Conservation (phyloP, 768 basidiomycete genomes). For the Leucogyrophana mollusca region DNA sequence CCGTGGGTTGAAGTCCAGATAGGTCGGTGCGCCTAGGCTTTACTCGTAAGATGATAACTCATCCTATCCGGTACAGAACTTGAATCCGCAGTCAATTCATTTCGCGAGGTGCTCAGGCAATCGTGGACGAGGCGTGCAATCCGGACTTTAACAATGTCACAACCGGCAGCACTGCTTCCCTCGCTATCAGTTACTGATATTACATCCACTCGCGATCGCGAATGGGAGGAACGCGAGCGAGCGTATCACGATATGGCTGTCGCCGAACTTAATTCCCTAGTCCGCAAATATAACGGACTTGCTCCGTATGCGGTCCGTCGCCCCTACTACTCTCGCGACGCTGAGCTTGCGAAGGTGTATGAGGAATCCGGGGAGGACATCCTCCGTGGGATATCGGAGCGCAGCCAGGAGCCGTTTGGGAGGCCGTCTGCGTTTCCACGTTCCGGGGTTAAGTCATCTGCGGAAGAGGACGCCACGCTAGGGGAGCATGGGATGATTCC, state of each 20-base stretch:
- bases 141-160: conserved; percentile 50
- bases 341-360: conserved; percentile 59
- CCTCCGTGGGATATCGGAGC: conserved; percentile 35
- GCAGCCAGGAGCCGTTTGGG: conserved; percentile 10
- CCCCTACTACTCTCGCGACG: conserved; percentile 51
- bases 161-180: conserved; percentile 39
- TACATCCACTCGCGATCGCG: conserved; percentile 51
- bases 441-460: conserved; percentile 6
- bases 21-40: conserved; percentile 37
- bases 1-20: conserved; percentile 85
- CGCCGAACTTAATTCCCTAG: conserved; percentile 68
- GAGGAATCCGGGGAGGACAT: conserved; percentile 53
- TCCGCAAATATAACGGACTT: conserved; percentile 76
- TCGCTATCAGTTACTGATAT: conserved; percentile 36
- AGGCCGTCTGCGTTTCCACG: background rate
- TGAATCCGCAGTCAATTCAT: conserved; percentile 57
- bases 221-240: conserved; percentile 69
- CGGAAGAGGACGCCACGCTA: conserved; percentile 5
- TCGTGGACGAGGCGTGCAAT: conserved; percentile 78
- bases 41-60: conserved; percentile 1
- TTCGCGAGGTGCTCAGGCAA: conserved; percentile 61
- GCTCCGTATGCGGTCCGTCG: conserved; percentile 80
- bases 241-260: conserved; percentile 69
- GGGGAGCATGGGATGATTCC: background rate
- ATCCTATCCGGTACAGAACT: conserved; percentile 48